Base-by-base conservation (phyloP, 2,329 filamentous ascomycete genomes). In the Arthrobotrys musiformis region DNA sequence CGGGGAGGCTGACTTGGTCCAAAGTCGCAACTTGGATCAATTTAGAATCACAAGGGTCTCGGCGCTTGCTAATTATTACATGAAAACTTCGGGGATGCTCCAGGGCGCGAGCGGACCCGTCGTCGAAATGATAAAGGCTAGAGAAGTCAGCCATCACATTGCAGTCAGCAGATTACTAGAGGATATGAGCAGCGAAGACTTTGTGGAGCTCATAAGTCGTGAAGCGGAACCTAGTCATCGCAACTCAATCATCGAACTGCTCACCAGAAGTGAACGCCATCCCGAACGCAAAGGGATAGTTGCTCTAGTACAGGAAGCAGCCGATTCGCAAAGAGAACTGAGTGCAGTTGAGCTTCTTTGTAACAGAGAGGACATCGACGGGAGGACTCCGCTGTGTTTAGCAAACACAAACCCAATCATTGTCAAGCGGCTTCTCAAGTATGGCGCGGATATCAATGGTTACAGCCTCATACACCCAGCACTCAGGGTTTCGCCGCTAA, bases 381-480 rank as follows among this genome's bases (percentile, higher is more conserved):
- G n/a, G 11, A 33, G 44, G 28, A 24, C 42, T 24, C 61, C 26
- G 9, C 58, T 62, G 19, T 62, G 22, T 22, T 7, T 44, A 3
- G 52, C 52, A 6, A 15, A 17, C 9, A 4, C 17, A 2, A 37
- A 28, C 3, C 52, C 52, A 15, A 15, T 30, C 1, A 37, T 37
- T 7, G n/a, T 70, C 13, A 62, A 50, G n/a, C 46, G 28, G 1
- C 40, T 70, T 7, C 46, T 70, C 13, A 37, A 52, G 11, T 54
- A 62, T 22, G 66, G 66, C 4, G 66, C 66, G 6, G 30, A 52
- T 42, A 15, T 61, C 13, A 70, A 70, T 30, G 44, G 58, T 30
- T 6, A 5, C 15, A 44, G 15, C 26, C 7, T 60, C 8, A 3
- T 60, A 13, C 35, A 1, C 37, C 28, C 8, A n/a, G 4, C 8